These are phyloP conservation scores for Gossypium schwendimanii DNA, from an alignment of 441 rosid genomes.

Conservation along the genomic window DNA sequence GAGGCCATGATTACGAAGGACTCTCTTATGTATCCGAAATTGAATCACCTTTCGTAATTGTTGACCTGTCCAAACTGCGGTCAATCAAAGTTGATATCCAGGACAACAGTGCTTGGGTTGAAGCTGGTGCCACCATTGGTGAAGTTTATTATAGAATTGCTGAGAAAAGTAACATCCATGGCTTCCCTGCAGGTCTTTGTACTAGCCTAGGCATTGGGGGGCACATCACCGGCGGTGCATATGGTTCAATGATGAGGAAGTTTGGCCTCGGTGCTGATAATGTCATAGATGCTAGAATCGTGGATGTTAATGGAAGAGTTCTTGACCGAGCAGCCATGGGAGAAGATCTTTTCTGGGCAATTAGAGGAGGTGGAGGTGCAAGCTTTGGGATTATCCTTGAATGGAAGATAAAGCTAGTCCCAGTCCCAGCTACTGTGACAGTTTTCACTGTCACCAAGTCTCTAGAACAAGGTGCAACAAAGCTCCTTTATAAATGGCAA, in stretches of 20 bases:
- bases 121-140: background rate
- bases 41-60: constrained; percentile 40
- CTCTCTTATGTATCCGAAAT: constrained; percentile 49
- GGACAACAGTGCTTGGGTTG: constrained; percentile 44
- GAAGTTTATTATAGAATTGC: constrained; percentile 3
- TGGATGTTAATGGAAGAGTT: constrained; percentile 46
- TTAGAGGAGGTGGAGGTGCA: constrained; percentile 68
- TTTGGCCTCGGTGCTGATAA: constrained; percentile 65
- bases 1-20: constrained; percentile 72
- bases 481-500: background rate
- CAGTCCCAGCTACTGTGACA: background rate
- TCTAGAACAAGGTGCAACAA: background rate
- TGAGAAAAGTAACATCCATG: background rate
- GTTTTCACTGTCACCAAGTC: background rate
- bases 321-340: constrained; percentile 56
- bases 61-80: constrained; percentile 49
- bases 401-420: background rate
- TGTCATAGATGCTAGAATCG: constrained; percentile 47
- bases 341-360: constrained; percentile 65
- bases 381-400: constrained; percentile 43
- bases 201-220: constrained; percentile 32
- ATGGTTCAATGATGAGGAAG: constrained; percentile 69
- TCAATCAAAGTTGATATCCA: constrained; percentile 30
- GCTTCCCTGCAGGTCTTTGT: background rate
- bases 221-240: constrained; percentile 70